phyloP scores from a whole-genome alignment of 345 rosid genomes.

The Lepidium didymum region DNA sequence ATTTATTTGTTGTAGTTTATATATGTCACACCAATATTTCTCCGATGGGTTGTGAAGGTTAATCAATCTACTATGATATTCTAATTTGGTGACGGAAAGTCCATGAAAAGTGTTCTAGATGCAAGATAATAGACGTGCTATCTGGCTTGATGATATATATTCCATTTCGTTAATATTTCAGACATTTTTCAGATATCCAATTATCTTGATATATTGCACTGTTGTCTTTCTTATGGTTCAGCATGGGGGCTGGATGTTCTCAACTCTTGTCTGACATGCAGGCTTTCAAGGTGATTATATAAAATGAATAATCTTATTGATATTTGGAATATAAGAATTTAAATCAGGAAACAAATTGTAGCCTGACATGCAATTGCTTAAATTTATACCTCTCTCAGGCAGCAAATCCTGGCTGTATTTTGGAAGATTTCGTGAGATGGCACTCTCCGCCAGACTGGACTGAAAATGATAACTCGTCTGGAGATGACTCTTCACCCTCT shows the following conservation, averaged over 20 bases:
- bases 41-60: background rate
- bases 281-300: conserved; percentile 77
- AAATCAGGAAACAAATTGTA: background rate
- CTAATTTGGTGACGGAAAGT: background rate
- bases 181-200: conserved; percentile 6
- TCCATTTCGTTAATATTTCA: conserved; percentile 1
- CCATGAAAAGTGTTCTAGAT: background rate
- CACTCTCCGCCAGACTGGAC: conserved; percentile 99
- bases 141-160: background rate
- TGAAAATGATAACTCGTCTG: conserved; percentile 43
- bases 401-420: conserved; percentile 96
- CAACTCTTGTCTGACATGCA: conserved; percentile 99
- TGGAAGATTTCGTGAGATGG: conserved; percentile 99
- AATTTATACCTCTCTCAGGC: conserved; percentile 41
- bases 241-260: conserved; percentile 99
- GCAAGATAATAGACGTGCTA: background rate
- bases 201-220: conserved; percentile 22
- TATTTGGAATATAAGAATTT: background rate
- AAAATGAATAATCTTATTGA: background rate
- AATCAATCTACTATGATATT: background rate
- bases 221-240: conserved; percentile 37
- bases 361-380: background rate
- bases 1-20: background rate
- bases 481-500: conserved; percentile 41
- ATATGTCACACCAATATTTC: background rate